Evolutionary conservation across 257 asterid species (phyloP), one percentile per base, ranked within the genome.

Genomic region (Anisodus acutangulus): DNA sequence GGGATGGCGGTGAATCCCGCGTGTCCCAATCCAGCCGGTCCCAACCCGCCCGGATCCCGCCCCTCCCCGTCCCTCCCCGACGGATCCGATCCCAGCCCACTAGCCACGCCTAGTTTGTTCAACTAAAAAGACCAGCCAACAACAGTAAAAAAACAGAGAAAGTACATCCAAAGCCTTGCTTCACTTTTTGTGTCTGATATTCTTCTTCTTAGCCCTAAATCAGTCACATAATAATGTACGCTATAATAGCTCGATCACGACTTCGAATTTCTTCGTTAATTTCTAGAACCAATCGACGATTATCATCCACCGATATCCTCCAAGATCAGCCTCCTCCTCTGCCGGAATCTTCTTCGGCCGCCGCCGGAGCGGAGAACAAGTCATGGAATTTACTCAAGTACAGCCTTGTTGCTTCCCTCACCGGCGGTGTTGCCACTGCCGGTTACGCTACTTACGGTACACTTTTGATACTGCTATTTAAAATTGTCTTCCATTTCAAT

Each of bases 361-460:
- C 90, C 12, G 55, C 88, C 15, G 95, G 84, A 80, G 84, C 87
- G 4, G 90, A 82, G 74, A 92, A 90, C 82, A 91, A 79, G 47
- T 86, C 94, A 5, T 86, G 94, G 98, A 83, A 90, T 37, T 89
- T 92, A 68, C 87, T 92, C 1, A 93, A 90, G 90, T 93, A 87
- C 70, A 88, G 91, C 6, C 83, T 92, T 47, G 49, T 88, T 45
- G 90, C 93, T 35, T 92, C 93, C 4, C 26, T 92, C 69, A 90
- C 93, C 5, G 97, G 95, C 35, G 93, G 93, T 84, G 87, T 83
- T 78, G 96, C 93, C 9, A 82, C 96, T 39, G 92, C 94, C 70
- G 94, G 92, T 81, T 91, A 91, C 84, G 98, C 96, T 66, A 83
- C 98, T 41, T 92, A 92, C 26, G 98, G 98, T 95, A 84, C 37